Percentiles rank a stretch among this genome's conserved stretches.
Evolutionary conservation across 306 rosid genomes (phyloP).

Genomic region (Leucaena leucocephala): DNA sequence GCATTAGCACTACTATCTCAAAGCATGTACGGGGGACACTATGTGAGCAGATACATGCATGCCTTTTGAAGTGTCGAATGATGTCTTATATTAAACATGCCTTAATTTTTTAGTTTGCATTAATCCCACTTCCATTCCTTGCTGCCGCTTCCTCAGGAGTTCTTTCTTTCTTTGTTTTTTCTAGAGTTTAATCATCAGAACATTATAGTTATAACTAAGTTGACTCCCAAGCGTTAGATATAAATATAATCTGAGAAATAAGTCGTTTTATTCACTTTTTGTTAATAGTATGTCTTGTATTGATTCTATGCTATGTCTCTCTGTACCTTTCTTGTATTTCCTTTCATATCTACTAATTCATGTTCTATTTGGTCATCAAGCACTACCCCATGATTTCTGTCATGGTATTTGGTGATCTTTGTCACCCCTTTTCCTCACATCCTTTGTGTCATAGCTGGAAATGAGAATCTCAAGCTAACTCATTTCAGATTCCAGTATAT

Average conservation of each 20-base stretch:
- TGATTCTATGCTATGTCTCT: background rate
- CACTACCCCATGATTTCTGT: background rate
- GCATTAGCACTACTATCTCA: background rate
- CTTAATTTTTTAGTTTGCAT: background rate
- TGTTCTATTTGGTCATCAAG: background rate
- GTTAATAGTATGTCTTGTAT: background rate
- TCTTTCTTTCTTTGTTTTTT: background rate
- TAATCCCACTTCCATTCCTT: background rate
- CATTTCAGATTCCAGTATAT: background rate
- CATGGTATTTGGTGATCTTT: background rate
- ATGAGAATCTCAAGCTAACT: slow-evolving; percentile 19
- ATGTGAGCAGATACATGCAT: background rate
- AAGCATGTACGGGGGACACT: background rate
- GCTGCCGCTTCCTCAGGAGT: background rate
- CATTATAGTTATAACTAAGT: background rate
- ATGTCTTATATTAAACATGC: background rate
- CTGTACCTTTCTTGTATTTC: background rate
- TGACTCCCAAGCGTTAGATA: background rate
- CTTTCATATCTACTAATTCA: background rate
- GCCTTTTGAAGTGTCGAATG: background rate
- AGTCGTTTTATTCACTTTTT: background rate
- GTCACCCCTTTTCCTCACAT: background rate
- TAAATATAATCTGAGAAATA: background rate
- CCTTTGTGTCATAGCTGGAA: background rate
- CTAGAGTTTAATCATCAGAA: background rate